A percentile compares a stretch with the other conserved stretches of the same genome.
Conservation (phyloP, 1,284 basidiomycete species). For the Cryptococcus wingfieldii region DNA sequence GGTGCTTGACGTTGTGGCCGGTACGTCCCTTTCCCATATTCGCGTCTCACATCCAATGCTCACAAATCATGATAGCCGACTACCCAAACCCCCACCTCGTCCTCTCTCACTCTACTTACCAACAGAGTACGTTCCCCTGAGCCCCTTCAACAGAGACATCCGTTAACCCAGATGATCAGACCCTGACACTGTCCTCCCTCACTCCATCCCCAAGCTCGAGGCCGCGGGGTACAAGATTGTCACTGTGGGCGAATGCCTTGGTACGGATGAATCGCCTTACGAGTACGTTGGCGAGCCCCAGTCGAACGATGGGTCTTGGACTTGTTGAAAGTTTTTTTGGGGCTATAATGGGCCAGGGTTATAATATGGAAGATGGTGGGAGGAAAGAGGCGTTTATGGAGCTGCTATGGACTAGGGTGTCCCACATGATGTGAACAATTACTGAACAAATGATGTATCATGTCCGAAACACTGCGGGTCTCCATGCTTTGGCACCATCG, state of each 20-base stretch:
- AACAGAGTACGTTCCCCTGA: slow-evolving; percentile 17
- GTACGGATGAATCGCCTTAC: slow-evolving; percentile 43
- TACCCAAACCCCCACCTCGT: slow-evolving; percentile 37
- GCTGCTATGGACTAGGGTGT: no score
- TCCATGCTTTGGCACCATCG: no score
- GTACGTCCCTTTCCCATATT: slow-evolving; percentile 1
- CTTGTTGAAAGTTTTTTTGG: slow-evolving; percentile 16
- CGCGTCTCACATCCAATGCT: neutral
- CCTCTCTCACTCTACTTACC: slow-evolving; percentile 36
- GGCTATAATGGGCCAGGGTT: no score
- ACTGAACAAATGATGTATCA: no score
- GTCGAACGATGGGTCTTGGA: slow-evolving; percentile 36
- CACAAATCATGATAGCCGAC: neutral
- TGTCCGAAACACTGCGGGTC: no score
- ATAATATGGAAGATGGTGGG: no score
- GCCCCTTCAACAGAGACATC: neutral
- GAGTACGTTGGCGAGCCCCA: slow-evolving; percentile 35
- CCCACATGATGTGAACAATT: no score
- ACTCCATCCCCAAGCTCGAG: slow-evolving; percentile 28
- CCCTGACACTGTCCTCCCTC: slow-evolving; percentile 32
- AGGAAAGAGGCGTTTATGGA: no score
- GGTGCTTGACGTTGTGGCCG: slow-evolving; percentile 26
- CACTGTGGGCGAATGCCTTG: slow-evolving; percentile 46
- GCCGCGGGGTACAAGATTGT: slow-evolving; percentile 42
- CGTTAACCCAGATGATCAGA: slow-evolving; percentile 5